phyloP scores from a whole-genome alignment of 257 asterid genomes.

The Solanum microdontum region DNA sequence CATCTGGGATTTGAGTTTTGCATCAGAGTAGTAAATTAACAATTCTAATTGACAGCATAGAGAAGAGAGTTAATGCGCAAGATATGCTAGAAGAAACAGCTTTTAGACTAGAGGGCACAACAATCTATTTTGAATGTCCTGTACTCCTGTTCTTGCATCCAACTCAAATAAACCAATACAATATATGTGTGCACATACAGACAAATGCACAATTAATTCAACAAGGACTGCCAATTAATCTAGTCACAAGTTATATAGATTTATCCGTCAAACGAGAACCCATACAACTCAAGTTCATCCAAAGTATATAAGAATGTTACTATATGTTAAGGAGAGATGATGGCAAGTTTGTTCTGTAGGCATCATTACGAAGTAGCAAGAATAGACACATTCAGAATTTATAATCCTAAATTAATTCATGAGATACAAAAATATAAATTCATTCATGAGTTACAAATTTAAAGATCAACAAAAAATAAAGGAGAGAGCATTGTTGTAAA shows the following conservation, averaged over 20 bases:
- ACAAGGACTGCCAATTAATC: neutral
- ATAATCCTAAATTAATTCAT: neutral
- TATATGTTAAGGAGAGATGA: neutral
- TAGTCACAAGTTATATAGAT: neutral
- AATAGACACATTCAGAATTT: neutral
- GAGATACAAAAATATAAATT: neutral
- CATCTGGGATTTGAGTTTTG: neutral
- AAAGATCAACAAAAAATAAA: neutral
- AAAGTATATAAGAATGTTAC: neutral
- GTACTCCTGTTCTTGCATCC: neutral
- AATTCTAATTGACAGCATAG: neutral
- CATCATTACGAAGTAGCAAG: neutral
- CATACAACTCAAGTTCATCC: neutral
- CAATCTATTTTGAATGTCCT: neutral
- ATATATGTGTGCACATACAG: neutral
- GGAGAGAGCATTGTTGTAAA: neutral
- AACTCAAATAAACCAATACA: neutral
- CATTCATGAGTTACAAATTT: neutral
- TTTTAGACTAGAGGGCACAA: neutral
- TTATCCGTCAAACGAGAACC: neutral
- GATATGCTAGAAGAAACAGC: neutral
- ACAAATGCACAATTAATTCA: neutral
- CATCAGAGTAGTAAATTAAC: neutral
- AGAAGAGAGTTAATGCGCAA: neutral
- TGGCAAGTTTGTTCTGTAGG: neutral